Evolutionary conservation across 495 filamentous ascomycete species (phyloP).

Genomic region (Aspergillus sclerotioniger): DNA sequence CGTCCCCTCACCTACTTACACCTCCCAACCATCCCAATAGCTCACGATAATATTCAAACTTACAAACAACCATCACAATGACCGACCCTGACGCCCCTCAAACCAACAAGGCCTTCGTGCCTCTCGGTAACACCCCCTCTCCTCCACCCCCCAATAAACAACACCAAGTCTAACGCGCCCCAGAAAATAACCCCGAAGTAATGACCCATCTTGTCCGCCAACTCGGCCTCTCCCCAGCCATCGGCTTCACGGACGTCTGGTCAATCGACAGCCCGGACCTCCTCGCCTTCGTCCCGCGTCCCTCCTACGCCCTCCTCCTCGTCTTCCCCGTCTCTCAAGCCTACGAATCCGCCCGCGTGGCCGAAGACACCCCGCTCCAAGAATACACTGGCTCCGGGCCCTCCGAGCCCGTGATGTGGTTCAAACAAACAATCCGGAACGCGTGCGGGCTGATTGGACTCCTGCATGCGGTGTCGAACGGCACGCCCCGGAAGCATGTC

Average conservation of each 20-base stretch:
- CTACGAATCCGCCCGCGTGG: constrained; percentile 63
- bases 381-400: constrained; percentile 53
- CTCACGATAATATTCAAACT: not conserved
- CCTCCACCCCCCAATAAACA: constrained; percentile 1
- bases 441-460: constrained; percentile 85
- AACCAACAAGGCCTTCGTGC: constrained; percentile 49
- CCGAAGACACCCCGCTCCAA: constrained; percentile 58
- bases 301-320: constrained; percentile 76
- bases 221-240: constrained; percentile 64
- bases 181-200: constrained; percentile 74
- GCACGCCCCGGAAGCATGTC: constrained; percentile 46
- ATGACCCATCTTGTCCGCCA: constrained; percentile 73
- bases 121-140: constrained; percentile 36
- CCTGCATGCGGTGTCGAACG: constrained; percentile 71
- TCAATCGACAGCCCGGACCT: constrained; percentile 76
- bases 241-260: constrained; percentile 81
- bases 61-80: constrained; percentile 25
- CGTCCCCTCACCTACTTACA: not conserved
- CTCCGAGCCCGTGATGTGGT: constrained; percentile 73
- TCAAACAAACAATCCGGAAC: constrained; percentile 85
- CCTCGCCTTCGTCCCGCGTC: constrained; percentile 78
- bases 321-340: constrained; percentile 75
- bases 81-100: constrained; percentile 36
- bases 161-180: constrained; percentile 17
- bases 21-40: not conserved